A percentile compares a stretch with the other conserved stretches of the same genome.
Conservation (phyloP, 805 yeast genomes). For the Schizosaccharomyces lindneri region DNA sequence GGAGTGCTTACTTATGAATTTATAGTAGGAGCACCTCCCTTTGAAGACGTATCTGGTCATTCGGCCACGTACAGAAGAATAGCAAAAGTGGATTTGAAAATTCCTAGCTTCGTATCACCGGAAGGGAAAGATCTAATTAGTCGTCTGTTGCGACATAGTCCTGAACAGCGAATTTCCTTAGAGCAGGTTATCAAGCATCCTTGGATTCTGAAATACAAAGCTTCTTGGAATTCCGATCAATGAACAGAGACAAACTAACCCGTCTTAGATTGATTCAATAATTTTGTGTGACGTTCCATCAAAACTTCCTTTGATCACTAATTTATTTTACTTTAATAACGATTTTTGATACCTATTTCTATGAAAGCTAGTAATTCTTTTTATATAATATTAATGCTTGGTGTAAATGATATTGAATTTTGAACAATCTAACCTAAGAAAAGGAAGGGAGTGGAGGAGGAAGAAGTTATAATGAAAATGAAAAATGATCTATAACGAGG, state of each 20-base stretch:
- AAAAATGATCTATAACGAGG: too few relatives aligned
- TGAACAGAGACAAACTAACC: neutral
- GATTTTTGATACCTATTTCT: too few relatives aligned
- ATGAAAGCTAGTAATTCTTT: too few relatives aligned
- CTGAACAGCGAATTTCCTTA: conserved; percentile 37
- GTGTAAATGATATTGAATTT: too few relatives aligned
- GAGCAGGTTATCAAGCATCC: conserved; percentile 47
- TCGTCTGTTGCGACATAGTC: conserved; percentile 38
- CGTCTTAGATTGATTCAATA: too few relatives aligned
- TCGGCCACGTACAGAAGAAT: conserved; percentile 54
- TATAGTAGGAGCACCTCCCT: conserved; percentile 73
- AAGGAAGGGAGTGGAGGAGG: too few relatives aligned
- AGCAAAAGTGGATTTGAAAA: conserved; percentile 43
- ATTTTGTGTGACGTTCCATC: too few relatives aligned
- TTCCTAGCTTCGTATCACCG: conserved; percentile 42
- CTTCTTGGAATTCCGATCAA: conserved; percentile 25
- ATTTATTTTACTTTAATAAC: too few relatives aligned
- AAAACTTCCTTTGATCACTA: too few relatives aligned
- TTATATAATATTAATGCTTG: too few relatives aligned
- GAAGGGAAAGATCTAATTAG: conserved; percentile 59
- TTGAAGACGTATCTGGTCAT: conserved; percentile 57
- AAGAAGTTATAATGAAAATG: too few relatives aligned
- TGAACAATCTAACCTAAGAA: too few relatives aligned
- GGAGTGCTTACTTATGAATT: conserved; percentile 74
- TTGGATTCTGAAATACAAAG: conserved; percentile 49